A percentile compares a stretch with the other conserved stretches of the same genome.
phyloP scores from a whole-genome alignment of 2,329 filamentous ascomycete genomes.

The Hypoxylon sp. region DNA sequence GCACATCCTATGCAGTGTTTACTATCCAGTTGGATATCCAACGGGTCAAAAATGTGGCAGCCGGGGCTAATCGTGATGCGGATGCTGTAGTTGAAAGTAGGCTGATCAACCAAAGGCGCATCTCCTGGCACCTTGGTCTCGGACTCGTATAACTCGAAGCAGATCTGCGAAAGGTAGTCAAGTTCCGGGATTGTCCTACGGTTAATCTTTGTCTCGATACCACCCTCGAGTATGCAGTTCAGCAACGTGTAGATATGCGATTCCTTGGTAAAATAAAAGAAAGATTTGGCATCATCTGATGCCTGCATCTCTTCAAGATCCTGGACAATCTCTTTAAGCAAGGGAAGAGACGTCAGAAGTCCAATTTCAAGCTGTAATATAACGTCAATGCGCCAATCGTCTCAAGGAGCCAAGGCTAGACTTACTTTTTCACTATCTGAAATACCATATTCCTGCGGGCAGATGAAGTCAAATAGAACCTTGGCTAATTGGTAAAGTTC shows the following conservation, averaged over 20 bases:
- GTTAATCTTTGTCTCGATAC: conserved; percentile 96
- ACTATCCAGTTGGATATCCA: conserved; percentile 96
- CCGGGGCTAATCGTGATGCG: conserved; percentile 96
- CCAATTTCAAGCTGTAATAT: conserved; percentile 84
- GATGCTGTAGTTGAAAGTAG: conserved; percentile 93
- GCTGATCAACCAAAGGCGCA: conserved; percentile 68
- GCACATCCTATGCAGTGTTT: conserved; percentile 97
- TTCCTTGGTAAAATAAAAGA: conserved; percentile 99
- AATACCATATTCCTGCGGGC: conserved; percentile 98
- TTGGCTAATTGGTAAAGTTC: conserved; percentile 96
- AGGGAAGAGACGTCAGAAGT: conserved; percentile 89
- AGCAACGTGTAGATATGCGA: conserved; percentile 98
- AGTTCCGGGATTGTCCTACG: conserved; percentile 96
- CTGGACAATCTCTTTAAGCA: conserved; percentile 96
- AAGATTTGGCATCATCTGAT: conserved; percentile 92
- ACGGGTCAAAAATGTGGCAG: conserved; percentile 94
- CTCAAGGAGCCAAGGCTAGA: neutral
- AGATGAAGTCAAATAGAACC: conserved; percentile 97
- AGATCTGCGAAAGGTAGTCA: conserved; percentile 97
- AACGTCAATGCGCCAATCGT: conserved; percentile 38
- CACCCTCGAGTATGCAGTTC: conserved; percentile 97
- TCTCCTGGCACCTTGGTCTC: conserved; percentile 75
- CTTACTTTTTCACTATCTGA: conserved; percentile 86
- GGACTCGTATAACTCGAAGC: conserved; percentile 97
- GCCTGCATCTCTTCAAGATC: conserved; percentile 98